A percentile compares a stretch with the other conserved stretches of the same genome.
Evolutionary conservation across 2,329 filamentous ascomycete species (phyloP).

Genomic region (Colletotrichum tamarilloi): DNA sequence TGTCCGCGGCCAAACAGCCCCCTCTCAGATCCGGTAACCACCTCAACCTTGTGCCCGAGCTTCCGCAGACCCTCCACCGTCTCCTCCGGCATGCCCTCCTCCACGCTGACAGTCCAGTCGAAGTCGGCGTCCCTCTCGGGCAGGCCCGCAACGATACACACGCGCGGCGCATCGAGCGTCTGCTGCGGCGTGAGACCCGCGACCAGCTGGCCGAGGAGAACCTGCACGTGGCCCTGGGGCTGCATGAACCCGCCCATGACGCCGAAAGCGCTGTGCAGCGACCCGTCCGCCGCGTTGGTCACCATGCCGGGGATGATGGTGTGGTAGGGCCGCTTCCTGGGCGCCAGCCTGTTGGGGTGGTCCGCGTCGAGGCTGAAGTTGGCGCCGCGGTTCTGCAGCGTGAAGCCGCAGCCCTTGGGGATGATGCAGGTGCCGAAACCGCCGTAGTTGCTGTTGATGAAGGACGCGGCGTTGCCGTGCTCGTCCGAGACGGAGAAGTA

Average conservation of each 20-base stretch:
- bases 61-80: slow-evolving; percentile 74
- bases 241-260: slow-evolving; percentile 99
- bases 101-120: slow-evolving; percentile 77
- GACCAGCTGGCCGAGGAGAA: slow-evolving; percentile 87
- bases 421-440: slow-evolving; percentile 91
- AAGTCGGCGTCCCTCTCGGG: slow-evolving; percentile 68
- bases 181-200: slow-evolving; percentile 87
- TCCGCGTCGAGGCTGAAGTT: slow-evolving; percentile 79
- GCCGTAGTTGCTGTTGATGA: slow-evolving; percentile 95
- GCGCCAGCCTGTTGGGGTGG: slow-evolving; percentile 85
- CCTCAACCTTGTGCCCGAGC: slow-evolving; percentile 79
- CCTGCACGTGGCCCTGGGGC: slow-evolving; percentile 95
- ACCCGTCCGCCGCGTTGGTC: slow-evolving; percentile 79
- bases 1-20: slow-evolving; percentile 87
- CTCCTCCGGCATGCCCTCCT: slow-evolving; percentile 81
- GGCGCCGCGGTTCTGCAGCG: slow-evolving; percentile 90
- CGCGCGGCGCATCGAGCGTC: slow-evolving; percentile 89
- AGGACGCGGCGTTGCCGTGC: slow-evolving; percentile 89
- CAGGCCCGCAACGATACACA: slow-evolving; percentile 85
- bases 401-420: slow-evolving; percentile 88
- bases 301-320: slow-evolving; percentile 96
- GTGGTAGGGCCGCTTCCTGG: slow-evolving; percentile 92
- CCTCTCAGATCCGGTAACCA: slow-evolving; percentile 74
- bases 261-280: slow-evolving; percentile 86
- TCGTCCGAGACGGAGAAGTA: slow-evolving; percentile 90